Evolutionary conservation across 768 basidiomycete species (phyloP), one percentile per base, ranked within the genome.

Genomic region (Phylloporus sp.): DNA sequence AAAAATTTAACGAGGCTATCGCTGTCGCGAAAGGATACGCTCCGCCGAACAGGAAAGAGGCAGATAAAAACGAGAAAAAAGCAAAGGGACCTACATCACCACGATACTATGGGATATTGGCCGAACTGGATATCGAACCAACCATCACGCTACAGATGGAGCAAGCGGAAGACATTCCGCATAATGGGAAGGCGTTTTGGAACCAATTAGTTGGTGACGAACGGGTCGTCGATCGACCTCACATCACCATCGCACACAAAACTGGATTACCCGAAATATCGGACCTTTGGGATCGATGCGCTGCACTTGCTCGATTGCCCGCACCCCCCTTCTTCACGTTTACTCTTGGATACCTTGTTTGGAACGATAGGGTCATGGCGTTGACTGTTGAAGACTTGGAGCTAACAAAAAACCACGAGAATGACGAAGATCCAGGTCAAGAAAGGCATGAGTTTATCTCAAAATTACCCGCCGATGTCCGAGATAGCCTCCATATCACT

Each of bases 161-260:
- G 12, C 53, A 57, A 13, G 66, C 59, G 5, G 66, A 57, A 16
- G 75, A 69, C 27, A 61, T 64, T 20, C 63, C 68, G 24, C 51
- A 61, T 20, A 53, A 56, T 1, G 71, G 71, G 12, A 70, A 60
- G 49, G 40, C 51, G 6, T 76, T 90, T 52, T 88, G 82, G 78
- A 59, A 66, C 1, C 45, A 59, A 8, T 62, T 95, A 27, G 72
- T 76, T 49, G 36, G 45, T 9, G 67, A 68, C 0, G 62, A 72
- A 5, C 75, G 88, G 23, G 67, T 95, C 13, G 64, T 79, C 15
- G 57, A 66, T 35, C 70, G 77, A 4, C 92, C 95, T 1, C 97
- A 98, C 69, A 76, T 97, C 50, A 98, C 95, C 2, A 72, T 98
- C 53, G 85, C 86, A 27, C 97, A 99, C 68, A 65, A 67, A 56